These are phyloP conservation scores for Francoa sonchifolia DNA, from an alignment of 441 rosid species.

Conservation along the genomic window DNA sequence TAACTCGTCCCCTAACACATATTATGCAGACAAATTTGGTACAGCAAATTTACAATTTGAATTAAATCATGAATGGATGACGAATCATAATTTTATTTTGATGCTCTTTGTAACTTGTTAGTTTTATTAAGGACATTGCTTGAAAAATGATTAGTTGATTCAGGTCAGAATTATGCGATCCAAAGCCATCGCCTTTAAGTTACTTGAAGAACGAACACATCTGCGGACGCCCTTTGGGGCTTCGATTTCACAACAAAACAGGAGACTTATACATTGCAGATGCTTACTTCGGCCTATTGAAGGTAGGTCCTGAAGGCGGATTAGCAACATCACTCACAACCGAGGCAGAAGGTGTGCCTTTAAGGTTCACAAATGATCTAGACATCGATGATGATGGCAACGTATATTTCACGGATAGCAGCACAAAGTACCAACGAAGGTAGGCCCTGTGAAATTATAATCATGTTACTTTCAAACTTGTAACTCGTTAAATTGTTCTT, in stretches of 20 bases:
- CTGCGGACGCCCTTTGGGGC: slow-evolving; percentile 87
- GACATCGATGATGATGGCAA: slow-evolving; percentile 76
- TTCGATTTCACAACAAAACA: slow-evolving; percentile 57
- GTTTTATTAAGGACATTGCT: background rate
- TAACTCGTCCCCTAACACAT: no score
- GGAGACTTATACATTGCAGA: slow-evolving; percentile 88
- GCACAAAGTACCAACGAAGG: slow-evolving; percentile 64
- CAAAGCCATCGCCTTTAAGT: slow-evolving; percentile 42
- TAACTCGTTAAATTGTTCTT: slow-evolving; percentile 6
- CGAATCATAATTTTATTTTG: background rate
- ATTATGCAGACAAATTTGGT: no score
- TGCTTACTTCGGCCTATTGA: slow-evolving; percentile 77
- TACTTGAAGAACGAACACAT: slow-evolving; percentile 78
- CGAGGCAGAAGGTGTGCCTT: slow-evolving; percentile 71
- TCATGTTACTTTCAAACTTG: background rate
- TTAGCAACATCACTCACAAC: slow-evolving; percentile 54
- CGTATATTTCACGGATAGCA: slow-evolving; percentile 85
- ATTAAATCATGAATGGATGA: no score
- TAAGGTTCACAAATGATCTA: slow-evolving; percentile 72
- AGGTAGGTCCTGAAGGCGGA: slow-evolving; percentile 89
- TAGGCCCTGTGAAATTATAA: slow-evolving; percentile 6
- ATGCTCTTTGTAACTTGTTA: background rate
- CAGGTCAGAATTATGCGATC: slow-evolving; percentile 67
- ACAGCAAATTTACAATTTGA: no score
- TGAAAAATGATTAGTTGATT: slow-evolving; percentile 4